Percentiles rank a stretch among this genome's conserved stretches.
phyloP scores from a whole-genome alignment of 2,329 filamentous ascomycete genomes.

The Mariannaea sp. region DNA sequence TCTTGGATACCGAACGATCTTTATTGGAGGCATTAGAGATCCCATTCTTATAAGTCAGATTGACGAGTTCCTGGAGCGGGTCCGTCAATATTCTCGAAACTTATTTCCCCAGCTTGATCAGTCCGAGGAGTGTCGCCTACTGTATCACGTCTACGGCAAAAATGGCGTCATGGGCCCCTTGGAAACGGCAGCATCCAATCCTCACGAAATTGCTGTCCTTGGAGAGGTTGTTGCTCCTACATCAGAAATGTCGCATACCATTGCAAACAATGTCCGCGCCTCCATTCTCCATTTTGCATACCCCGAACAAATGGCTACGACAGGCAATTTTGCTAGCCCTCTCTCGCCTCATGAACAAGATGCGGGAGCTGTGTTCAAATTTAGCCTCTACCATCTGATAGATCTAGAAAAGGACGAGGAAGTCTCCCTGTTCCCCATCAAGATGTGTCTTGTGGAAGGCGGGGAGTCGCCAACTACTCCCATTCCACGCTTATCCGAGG shows the following conservation, averaged over 20 bases:
- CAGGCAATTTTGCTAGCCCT: slow-evolving; percentile 52
- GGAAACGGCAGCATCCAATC: too few species aligned
- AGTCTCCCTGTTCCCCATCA: too few species aligned
- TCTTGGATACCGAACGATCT: slow-evolving; percentile 51
- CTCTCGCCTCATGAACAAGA: slow-evolving; percentile 32
- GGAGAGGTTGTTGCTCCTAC: too few species aligned
- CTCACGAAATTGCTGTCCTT: too few species aligned
- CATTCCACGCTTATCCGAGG: too few species aligned
- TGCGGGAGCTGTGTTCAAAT: slow-evolving; percentile 46
- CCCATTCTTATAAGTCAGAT: slow-evolving; percentile 52
- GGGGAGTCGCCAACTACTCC: too few species aligned
- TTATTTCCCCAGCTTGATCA: slow-evolving; percentile 33
- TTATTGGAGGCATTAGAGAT: slow-evolving; percentile 52
- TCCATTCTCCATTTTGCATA: slow-evolving; percentile 53
- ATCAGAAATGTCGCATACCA: too few species aligned
- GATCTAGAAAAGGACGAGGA: slow-evolving; percentile 38
- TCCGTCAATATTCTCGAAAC: slow-evolving; percentile 35
- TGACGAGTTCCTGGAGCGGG: slow-evolving; percentile 40
- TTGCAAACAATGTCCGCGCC: slow-evolving; percentile 48
- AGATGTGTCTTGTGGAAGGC: too few species aligned
- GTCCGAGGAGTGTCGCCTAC: too few species aligned
- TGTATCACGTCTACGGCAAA: too few species aligned
- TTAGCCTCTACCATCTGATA: slow-evolving; percentile 54
- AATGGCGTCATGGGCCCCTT: too few species aligned
- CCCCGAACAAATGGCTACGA: slow-evolving; percentile 52